A percentile compares a stretch with the other conserved stretches of the same genome.
These are phyloP conservation scores for Lasiosphaeris hirsuta DNA, from an alignment of 495 filamentous ascomycete genomes.

Conservation along the genomic window DNA sequence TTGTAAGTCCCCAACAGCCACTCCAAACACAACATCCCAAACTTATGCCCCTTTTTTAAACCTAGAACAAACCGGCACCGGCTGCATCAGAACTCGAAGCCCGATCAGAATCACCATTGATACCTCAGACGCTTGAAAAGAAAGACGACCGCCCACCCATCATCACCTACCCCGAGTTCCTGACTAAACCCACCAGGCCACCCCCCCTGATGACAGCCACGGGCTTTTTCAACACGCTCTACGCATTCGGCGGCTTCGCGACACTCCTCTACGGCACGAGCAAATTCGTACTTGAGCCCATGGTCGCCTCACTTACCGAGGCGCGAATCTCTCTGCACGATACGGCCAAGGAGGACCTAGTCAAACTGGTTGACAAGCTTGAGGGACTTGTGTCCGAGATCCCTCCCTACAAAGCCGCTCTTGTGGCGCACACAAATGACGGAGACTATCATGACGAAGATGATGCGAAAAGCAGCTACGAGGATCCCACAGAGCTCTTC, in stretches of 20 bases:
- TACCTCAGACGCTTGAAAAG: constrained; percentile 12
- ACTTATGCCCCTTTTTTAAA: neutral
- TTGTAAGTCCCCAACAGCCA: constrained; percentile 18
- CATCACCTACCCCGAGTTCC: constrained; percentile 95
- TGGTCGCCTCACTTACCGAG: constrained; percentile 68
- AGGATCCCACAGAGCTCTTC: constrained; percentile 79
- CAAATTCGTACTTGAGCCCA: constrained; percentile 77
- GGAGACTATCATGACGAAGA: constrained; percentile 17
- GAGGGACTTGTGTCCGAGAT: constrained; percentile 62
- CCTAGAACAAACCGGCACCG: neutral
- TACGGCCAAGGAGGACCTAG: constrained; percentile 61
- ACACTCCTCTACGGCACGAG: constrained; percentile 75
- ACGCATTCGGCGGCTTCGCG: constrained; percentile 67
- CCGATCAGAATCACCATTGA: constrained; percentile 8
- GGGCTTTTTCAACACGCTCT: constrained; percentile 72
- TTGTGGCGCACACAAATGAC: neutral
- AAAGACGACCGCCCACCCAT: constrained; percentile 70
- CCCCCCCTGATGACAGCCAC: constrained; percentile 72
- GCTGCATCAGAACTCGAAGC: neutral
- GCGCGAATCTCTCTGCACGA: constrained; percentile 79
- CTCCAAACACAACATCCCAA: constrained; percentile 12
- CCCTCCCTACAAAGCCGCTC: constrained; percentile 22
- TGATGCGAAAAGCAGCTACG: constrained; percentile 43
- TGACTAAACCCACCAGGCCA: constrained; percentile 59
- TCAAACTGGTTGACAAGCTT: constrained; percentile 70